These are phyloP conservation scores for Globisporangium paddicum DNA, from an alignment of 352 stramenopile species.

Conservation along the genomic window DNA sequence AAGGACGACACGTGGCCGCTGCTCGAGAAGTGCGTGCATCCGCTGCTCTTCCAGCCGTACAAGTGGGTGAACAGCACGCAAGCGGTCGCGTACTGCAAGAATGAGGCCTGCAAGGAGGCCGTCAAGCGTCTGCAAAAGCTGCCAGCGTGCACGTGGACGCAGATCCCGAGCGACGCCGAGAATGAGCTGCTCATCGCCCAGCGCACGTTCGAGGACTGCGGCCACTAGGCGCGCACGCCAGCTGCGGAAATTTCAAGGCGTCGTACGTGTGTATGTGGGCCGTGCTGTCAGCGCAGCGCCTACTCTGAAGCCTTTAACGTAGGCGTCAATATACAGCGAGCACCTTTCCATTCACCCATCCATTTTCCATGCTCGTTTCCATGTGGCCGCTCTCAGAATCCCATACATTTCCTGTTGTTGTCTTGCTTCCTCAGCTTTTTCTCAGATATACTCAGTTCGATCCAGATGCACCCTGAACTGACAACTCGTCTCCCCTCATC, in stretches of 20 bases:
- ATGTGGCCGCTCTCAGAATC: background rate
- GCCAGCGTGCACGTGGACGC: constrained; percentile 34
- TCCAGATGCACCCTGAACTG: too few relatives aligned
- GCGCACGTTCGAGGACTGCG: constrained; percentile 44
- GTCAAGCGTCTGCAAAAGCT: constrained; percentile 27
- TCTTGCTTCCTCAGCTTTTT: too few relatives aligned
- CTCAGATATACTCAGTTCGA: too few relatives aligned
- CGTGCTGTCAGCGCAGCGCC: background rate
- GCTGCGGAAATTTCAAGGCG: background rate
- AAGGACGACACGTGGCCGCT: constrained; percentile 9
- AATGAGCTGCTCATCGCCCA: constrained; percentile 33
- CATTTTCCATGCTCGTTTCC: background rate
- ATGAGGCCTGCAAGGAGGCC: constrained; percentile 22
- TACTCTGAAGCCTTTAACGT: background rate
- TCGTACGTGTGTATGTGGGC: background rate
- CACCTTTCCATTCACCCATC: background rate
- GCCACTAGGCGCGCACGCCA: background rate
- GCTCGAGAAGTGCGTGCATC: constrained; percentile 19
- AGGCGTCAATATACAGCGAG: background rate
- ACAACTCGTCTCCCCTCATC: too few relatives aligned
- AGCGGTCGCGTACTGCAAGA: constrained; percentile 34
- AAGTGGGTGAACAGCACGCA: constrained; percentile 28
- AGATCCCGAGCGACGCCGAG: constrained; percentile 25
- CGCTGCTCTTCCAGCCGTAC: constrained; percentile 30
- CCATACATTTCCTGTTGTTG: too few relatives aligned